Percentiles rank a stretch among this genome's conserved stretches.
Evolutionary conservation across 805 yeast genomes (phyloP).

Genomic region (Sungouiella blattae): DNA sequence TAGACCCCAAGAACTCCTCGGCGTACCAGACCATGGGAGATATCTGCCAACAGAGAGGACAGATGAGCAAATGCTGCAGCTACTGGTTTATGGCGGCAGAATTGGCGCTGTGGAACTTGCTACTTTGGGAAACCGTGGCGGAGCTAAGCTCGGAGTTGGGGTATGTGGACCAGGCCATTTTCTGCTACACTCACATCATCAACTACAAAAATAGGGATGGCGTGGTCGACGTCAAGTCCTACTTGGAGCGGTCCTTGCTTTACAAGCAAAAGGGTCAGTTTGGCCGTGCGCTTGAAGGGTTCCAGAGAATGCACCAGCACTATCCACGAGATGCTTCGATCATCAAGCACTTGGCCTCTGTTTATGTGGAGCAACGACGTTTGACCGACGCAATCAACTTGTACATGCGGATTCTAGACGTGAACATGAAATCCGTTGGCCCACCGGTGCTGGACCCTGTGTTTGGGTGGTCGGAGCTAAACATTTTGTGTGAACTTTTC

Average conservation of each 20-base stretch:
- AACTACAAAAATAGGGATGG: conserved; percentile 19
- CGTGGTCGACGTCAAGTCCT: conserved; percentile 42
- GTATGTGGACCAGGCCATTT: conserved; percentile 70
- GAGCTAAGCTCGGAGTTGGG: conserved; percentile 62
- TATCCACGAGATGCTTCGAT: conserved; percentile 61
- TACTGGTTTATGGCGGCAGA: conserved; percentile 83
- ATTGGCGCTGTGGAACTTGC: conserved; percentile 69
- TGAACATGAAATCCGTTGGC: conserved; percentile 44
- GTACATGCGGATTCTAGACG: conserved; percentile 60
- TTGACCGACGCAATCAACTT: conserved; percentile 71
- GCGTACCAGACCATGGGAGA: conserved; percentile 90
- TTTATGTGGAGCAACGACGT: conserved; percentile 54
- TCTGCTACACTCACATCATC: conserved; percentile 70
- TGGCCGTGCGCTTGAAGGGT: conserved; percentile 72
- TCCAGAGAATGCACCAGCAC: conserved; percentile 50
- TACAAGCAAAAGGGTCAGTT: conserved; percentile 63
- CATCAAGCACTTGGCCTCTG: conserved; percentile 54
- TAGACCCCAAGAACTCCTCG: conserved; percentile 72
- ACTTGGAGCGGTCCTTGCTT: conserved; percentile 63
- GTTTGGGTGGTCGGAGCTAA: conserved; percentile 87
- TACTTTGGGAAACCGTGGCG: conserved; percentile 76
- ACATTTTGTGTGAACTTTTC: conserved; percentile 77
- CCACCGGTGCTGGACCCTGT: conserved; percentile 24
- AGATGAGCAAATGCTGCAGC: conserved; percentile 68
- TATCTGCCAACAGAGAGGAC: conserved; percentile 66